Evolutionary conservation across 202 grass and related monocot species (phyloP), one percentile per base, ranked within the genome.

Genomic region (Saccharum hybrid): DNA sequence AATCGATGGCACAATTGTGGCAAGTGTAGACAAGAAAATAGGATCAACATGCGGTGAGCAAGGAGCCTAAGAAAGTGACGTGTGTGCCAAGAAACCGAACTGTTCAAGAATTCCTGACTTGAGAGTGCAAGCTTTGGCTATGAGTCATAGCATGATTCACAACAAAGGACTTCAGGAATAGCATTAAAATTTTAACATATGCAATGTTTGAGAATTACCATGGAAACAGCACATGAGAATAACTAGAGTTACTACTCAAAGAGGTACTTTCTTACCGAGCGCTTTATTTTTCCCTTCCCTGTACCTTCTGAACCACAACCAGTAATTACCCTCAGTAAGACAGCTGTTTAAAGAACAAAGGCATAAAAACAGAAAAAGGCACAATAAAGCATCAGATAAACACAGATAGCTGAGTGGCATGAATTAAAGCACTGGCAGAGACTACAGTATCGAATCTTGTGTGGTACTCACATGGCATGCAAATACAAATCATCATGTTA

Each of bases 291-390:
- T 21, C 92, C 92, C 83, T 91, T 94, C 52, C 92, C 90, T 26
- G 88, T 87, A 81, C 86, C 95, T 86, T 93, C 84, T 40, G 69
- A 57, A 74, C 95, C 92, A 81, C 88, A 91, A 33, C 92, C 95
- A 82, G 95, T 98, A 54, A 98, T 95, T 70, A 98, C 95, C 80
- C 87, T 98, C 26, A 98, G 85, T 36, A 84, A 77, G 10, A 91
- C 88, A 66, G 92, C 92, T 94, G 77, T 78, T 81, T 48, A 65
- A 71, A 69, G 13, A 65, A 38, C 64, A 73, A 78, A 6, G 59
- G 7, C 65, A 72, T 63, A 31, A 56, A 66, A 71, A 46, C 41
- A 82, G 56, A 3, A 37, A 73, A 51, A 33, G 8, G 15, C 61
- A 80, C 14, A 41, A 74, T 10, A 84, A 75, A 67, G 45, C 41